phyloP scores from a whole-genome alignment of 2,329 filamentous ascomycete species.

The Colletotrichum sansevieriae region DNA sequence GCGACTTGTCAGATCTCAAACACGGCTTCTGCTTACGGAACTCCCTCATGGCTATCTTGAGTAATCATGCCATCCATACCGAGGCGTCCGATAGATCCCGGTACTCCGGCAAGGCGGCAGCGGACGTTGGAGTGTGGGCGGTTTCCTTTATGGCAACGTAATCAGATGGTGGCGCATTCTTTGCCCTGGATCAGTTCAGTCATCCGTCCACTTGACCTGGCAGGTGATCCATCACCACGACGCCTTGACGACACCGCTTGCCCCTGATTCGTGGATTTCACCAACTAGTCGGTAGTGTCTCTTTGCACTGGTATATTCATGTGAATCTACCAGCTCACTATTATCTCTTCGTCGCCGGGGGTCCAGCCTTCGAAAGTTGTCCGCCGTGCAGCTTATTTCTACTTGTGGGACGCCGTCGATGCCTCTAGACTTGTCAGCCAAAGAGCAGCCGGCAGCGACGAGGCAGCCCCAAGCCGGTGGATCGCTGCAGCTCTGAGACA shows the following conservation, averaged over 20 bases:
- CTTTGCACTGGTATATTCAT: constrained; percentile 16
- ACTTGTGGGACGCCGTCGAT: background rate
- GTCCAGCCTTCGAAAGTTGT: constrained; percentile 5
- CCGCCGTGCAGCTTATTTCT: constrained; percentile 8
- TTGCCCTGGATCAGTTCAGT: background rate
- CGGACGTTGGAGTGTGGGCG: background rate
- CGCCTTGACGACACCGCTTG: constrained; percentile 9
- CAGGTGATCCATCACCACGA: constrained; percentile 6
- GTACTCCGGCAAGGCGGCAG: background rate
- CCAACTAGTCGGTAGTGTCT: constrained; percentile 19
- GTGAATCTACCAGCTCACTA: constrained; percentile 17
- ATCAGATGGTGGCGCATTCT: constrained; percentile 9
- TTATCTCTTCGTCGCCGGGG: background rate
- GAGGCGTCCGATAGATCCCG: constrained; percentile 2
- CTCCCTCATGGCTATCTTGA: constrained; percentile 1
- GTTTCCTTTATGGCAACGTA: background rate
- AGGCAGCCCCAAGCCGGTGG: constrained; percentile 9
- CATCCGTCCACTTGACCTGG: constrained; percentile 8
- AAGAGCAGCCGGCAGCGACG: background rate
- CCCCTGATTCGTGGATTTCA: constrained; percentile 22
- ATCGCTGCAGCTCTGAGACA: constrained; percentile 15
- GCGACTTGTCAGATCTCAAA: constrained; percentile 26
- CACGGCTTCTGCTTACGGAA: constrained; percentile 9
- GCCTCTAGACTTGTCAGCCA: background rate
- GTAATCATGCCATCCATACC: background rate